phyloP scores from a whole-genome alignment of 2,329 filamentous ascomycete genomes.

The Aureobasidium leucospermi region DNA sequence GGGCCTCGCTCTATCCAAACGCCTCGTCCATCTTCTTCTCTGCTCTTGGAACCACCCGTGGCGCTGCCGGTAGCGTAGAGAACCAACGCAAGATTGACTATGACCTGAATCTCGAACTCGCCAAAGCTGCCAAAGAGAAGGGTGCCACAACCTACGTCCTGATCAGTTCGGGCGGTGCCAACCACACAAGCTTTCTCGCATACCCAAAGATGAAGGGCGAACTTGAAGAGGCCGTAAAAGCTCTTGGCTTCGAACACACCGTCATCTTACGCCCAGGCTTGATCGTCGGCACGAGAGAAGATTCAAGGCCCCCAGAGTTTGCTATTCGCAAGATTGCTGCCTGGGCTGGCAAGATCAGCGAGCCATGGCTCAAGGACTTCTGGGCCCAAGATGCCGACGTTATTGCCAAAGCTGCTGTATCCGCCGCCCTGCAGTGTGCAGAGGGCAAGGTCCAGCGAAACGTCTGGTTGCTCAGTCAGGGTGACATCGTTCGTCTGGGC shows the following conservation, averaged over 20 bases:
- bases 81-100: constrained; percentile 84
- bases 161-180: constrained; percentile 54
- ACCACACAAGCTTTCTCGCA: constrained; percentile 44
- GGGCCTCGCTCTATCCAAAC: constrained; percentile 56
- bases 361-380: constrained; percentile 49
- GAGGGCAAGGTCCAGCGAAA: constrained; percentile 51
- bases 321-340: constrained; percentile 49
- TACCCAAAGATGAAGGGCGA: constrained; percentile 76
- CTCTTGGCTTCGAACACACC: constrained; percentile 66
- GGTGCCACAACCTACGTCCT: constrained; percentile 72
- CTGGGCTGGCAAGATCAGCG: constrained; percentile 48
- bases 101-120: constrained; percentile 75
- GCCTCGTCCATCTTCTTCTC: constrained; percentile 63
- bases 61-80: constrained; percentile 64
- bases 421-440: constrained; percentile 45
- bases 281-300: constrained; percentile 63
- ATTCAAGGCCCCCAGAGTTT: constrained; percentile 49
- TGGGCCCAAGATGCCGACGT: constrained; percentile 68
- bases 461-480: constrained; percentile 53
- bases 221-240: constrained; percentile 70
- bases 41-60: constrained; percentile 72
- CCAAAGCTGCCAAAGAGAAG: constrained; percentile 63
- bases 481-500: constrained; percentile 62
- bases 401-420: constrained; percentile 61
- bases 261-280: constrained; percentile 68